phyloP scores from a whole-genome alignment of 192 early-diverging fungal genomes.

The Linderina pennispora region DNA sequence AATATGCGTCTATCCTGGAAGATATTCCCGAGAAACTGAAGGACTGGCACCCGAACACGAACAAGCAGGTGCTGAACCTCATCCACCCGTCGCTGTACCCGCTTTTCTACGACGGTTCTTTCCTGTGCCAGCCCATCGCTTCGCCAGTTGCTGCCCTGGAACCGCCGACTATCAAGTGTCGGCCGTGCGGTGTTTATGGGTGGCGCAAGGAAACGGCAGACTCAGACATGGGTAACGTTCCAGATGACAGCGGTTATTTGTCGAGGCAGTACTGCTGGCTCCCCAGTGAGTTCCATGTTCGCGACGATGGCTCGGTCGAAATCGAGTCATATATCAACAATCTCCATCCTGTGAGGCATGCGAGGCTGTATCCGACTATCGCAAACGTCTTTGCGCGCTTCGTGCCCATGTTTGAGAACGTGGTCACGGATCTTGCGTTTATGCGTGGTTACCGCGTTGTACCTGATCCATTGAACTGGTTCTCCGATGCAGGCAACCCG shows the following conservation, averaged over 20 bases:
- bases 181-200: conserved; percentile 2
- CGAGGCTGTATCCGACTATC: conserved; percentile 49
- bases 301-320: conserved; percentile 36
- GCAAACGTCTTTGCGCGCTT: conserved; percentile 47
- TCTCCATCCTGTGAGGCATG: conserved; percentile 50
- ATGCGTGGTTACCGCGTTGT: conserved; percentile 2
- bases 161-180: conserved; percentile 2
- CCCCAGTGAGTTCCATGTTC: conserved; percentile 57
- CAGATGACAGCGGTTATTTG: background rate
- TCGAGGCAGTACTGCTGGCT: conserved; percentile 50
- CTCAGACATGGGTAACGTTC: conserved; percentile 1
- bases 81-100: conserved; percentile 51
- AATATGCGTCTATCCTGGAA: conserved; percentile 27
- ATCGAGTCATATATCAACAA: conserved; percentile 73
- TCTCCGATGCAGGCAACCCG: conserved; percentile 3
- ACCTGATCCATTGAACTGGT: conserved; percentile 19
- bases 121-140: conserved; percentile 15
- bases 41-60: conserved; percentile 46
- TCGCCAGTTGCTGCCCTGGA: conserved; percentile 20
- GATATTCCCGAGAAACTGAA: conserved; percentile 17
- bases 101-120: conserved; percentile 25
- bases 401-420: conserved; percentile 60
- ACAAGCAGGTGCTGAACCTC: conserved; percentile 49
- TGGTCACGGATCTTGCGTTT: conserved; percentile 29
- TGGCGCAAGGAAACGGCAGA: background rate